A percentile compares a stretch with the other conserved stretches of the same genome.
Evolutionary conservation across 2,329 filamentous ascomycete genomes (phyloP).

Genomic region (Pezicula radicicola): DNA sequence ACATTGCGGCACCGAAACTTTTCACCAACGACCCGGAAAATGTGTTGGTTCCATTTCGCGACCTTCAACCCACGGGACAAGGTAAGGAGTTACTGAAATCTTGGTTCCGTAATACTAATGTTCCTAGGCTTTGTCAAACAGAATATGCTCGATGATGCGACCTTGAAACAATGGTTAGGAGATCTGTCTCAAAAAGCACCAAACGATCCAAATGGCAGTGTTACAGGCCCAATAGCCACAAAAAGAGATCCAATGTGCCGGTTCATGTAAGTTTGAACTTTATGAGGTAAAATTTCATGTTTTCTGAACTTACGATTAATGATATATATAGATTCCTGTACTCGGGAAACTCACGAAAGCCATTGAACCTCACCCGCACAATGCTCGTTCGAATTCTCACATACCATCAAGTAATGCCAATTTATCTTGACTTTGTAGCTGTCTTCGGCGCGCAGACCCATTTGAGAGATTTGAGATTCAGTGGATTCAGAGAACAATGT

Average conservation of each 20-base stretch:
- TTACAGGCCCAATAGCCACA: no score
- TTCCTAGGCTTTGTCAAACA: no score
- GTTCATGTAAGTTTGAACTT: conserved; percentile 23
- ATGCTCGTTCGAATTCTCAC: conserved; percentile 24
- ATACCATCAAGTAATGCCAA: conserved; percentile 31
- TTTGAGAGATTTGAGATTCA: conserved; percentile 20
- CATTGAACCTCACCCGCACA: conserved; percentile 17
- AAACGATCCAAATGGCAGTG: no score
- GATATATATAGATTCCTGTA: conserved; percentile 19
- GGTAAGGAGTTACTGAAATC: no score
- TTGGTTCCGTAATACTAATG: no score
- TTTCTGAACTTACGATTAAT: neutral
- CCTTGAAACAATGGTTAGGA: no score
- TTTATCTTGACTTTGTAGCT: conserved; percentile 28
- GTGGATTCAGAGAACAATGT: conserved; percentile 20
- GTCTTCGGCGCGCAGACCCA: conserved; percentile 24
- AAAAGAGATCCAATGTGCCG: conserved; percentile 19
- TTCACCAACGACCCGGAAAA: no score
- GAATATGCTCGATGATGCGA: no score
- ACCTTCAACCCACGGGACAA: no score
- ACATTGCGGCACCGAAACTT: no score
- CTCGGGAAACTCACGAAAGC: conserved; percentile 15
- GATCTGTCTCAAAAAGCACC: no score
- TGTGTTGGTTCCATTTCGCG: no score
- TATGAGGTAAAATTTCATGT: neutral